phyloP scores from a whole-genome alignment of 495 filamentous ascomycete species.

The Penicillium malachiteum region DNA sequence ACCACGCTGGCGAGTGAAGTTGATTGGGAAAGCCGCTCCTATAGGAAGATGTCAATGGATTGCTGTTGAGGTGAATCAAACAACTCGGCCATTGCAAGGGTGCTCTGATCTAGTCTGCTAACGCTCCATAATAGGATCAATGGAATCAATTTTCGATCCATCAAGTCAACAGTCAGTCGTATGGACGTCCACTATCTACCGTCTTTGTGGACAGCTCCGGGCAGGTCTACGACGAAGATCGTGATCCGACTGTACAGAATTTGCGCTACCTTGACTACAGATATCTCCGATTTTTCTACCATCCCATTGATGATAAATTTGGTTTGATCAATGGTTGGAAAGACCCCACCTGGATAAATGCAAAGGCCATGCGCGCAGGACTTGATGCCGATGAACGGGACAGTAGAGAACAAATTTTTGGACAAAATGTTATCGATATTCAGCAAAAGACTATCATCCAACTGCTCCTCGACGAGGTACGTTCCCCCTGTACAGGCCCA shows the following conservation, averaged over 20 bases:
- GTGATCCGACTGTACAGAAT: conserved; percentile 71
- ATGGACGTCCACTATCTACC: conserved; percentile 80
- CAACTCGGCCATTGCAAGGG: neutral
- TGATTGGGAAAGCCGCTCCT: conserved; percentile 66
- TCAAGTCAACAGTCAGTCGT: conserved; percentile 60
- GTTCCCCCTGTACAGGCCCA: neutral
- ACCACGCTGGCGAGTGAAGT: conserved; percentile 76
- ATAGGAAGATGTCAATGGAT: conserved; percentile 82
- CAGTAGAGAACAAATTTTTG: conserved; percentile 81
- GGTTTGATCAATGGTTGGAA: conserved; percentile 85
- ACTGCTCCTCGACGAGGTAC: conserved; percentile 85
- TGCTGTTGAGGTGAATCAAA: conserved; percentile 68
- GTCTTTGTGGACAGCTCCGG: conserved; percentile 71
- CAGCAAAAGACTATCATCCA: conserved; percentile 79
- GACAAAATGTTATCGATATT: conserved; percentile 85
- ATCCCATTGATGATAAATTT: conserved; percentile 86
- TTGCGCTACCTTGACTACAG: conserved; percentile 84
- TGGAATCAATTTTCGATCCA: conserved; percentile 87
- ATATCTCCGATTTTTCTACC: conserved; percentile 89
- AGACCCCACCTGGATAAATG: conserved; percentile 82
- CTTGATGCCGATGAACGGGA: conserved; percentile 88
- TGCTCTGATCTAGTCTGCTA: conserved; percentile 5
- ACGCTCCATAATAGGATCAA: conserved; percentile 63
- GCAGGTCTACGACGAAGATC: conserved; percentile 70
- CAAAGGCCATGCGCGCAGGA: conserved; percentile 72